phyloP scores from a whole-genome alignment of 1,284 basidiomycete species.

The Cryptococcus maquisensis region DNA sequence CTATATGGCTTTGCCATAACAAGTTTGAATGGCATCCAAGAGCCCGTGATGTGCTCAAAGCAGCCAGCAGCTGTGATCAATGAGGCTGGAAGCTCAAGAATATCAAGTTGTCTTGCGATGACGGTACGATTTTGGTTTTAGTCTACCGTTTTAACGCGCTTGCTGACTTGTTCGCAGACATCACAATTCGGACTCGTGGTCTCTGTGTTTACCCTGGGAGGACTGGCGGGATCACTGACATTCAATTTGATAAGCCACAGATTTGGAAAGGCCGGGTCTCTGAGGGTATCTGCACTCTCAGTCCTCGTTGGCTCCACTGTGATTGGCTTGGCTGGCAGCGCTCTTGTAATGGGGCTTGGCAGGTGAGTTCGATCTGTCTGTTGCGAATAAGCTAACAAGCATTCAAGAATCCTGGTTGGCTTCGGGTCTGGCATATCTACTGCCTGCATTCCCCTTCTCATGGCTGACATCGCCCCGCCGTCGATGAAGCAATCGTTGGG shows the following conservation, averaged over 20 bases:
- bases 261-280: slow-evolving; percentile 23
- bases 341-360: slow-evolving; percentile 24
- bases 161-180: slow-evolving; percentile 13
- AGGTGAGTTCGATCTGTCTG: slow-evolving; percentile 19
- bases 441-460: slow-evolving; percentile 48
- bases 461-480: slow-evolving; percentile 49
- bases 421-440: slow-evolving; percentile 50
- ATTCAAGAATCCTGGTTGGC: slow-evolving; percentile 44
- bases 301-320: slow-evolving; percentile 25
- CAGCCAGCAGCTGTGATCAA: background rate
- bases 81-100: background rate
- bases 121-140: no score
- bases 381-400: background rate
- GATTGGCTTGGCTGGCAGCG: slow-evolving; percentile 20
- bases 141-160: no score
- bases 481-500: slow-evolving; percentile 46
- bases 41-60: slow-evolving; percentile 28
- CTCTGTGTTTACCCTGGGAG: slow-evolving; percentile 51
- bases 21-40: slow-evolving; percentile 40
- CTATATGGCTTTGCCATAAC: slow-evolving; percentile 43
- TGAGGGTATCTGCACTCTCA: slow-evolving; percentile 20
- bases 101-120: background rate
- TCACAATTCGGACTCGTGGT: slow-evolving; percentile 47
- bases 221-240: slow-evolving; percentile 41
- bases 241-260: slow-evolving; percentile 17